Percentiles rank a stretch among this genome's conserved stretches.
Conservation (phyloP, 345 rosid species). For the Ricinus communis region DNA sequence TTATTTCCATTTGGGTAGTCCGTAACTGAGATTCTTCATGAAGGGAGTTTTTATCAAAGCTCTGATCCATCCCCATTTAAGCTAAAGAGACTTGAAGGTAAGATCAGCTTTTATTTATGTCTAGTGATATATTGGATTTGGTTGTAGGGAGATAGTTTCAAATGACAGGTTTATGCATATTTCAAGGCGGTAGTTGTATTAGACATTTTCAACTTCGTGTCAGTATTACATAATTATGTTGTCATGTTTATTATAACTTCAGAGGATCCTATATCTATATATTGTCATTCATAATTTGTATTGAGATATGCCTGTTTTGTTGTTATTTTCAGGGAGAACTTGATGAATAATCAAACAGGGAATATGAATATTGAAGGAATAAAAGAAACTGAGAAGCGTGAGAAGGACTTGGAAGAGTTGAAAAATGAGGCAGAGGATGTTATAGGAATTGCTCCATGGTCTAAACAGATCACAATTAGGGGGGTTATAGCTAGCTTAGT, state of each 20-base stretch:
- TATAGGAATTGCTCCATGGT: constrained; percentile 72
- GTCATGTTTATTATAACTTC: no score
- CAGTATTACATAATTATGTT: no score
- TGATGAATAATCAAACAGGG: constrained; percentile 13
- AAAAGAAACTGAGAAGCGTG: constrained; percentile 33
- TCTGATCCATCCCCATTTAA: no score
- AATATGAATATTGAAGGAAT: constrained; percentile 26
- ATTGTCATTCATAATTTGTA: neutral
- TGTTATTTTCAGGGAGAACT: neutral
- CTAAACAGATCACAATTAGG: constrained; percentile 71
- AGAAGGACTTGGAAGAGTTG: constrained; percentile 36
- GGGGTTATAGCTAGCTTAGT: constrained; percentile 63
- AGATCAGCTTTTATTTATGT: no score
- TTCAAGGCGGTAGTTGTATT: neutral
- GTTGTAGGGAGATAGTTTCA: no score
- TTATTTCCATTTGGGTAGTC: neutral
- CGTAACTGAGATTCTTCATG: constrained; percentile 1
- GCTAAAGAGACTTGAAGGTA: neutral
- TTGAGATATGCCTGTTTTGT: neutral
- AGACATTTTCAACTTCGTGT: neutral
- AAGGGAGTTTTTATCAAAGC: neutral
- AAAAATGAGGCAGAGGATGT: constrained; percentile 40
- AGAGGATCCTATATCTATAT: neutral
- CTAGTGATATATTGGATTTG: no score
- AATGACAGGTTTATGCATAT: neutral